Evolutionary conservation across 805 yeast genomes (phyloP).

Genomic region (Starmerella apicola): DNA sequence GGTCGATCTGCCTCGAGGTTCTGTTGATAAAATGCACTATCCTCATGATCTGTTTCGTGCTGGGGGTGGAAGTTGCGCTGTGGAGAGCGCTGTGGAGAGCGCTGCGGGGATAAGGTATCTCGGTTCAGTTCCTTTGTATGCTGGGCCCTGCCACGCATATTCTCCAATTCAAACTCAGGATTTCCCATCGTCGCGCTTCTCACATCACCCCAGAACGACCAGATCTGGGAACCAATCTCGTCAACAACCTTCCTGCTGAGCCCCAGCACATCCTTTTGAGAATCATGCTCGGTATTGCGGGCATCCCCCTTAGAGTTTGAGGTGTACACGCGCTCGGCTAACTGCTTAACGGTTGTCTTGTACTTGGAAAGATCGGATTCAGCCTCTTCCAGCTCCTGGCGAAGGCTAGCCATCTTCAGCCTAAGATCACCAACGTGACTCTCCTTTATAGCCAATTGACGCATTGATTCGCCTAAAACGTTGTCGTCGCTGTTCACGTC

Average conservation of each 20-base stretch:
- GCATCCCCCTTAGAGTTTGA: not conserved
- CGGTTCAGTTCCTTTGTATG: too few species aligned
- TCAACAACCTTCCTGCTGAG: slow-evolving; percentile 27
- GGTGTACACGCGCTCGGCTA: slow-evolving; percentile 12
- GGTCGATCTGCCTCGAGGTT: too few species aligned
- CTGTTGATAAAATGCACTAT: too few species aligned
- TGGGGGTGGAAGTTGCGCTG: not conserved
- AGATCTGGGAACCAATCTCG: slow-evolving; percentile 27
- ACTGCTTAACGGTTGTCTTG: slow-evolving; percentile 13
- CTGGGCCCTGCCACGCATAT: too few species aligned
- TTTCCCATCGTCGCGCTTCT: slow-evolving; percentile 27
- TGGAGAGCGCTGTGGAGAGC: too few species aligned
- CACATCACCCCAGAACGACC: slow-evolving; percentile 29
- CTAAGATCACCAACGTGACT: slow-evolving; percentile 29
- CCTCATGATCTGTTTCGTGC: too few species aligned
- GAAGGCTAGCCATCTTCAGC: slow-evolving; percentile 23
- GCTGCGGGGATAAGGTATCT: too few species aligned
- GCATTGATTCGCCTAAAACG: slow-evolving; percentile 8
- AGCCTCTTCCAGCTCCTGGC: slow-evolving; percentile 27
- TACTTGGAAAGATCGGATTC: slow-evolving; percentile 27
- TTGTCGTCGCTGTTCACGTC: too few species aligned
- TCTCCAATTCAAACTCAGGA: slow-evolving; percentile 18
- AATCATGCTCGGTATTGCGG: not conserved
- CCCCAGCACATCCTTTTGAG: slow-evolving; percentile 22
- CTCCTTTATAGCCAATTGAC: slow-evolving; percentile 30